These are phyloP conservation scores for Mariannaea elegans DNA, from an alignment of 2,329 filamentous ascomycete genomes.

Conservation along the genomic window DNA sequence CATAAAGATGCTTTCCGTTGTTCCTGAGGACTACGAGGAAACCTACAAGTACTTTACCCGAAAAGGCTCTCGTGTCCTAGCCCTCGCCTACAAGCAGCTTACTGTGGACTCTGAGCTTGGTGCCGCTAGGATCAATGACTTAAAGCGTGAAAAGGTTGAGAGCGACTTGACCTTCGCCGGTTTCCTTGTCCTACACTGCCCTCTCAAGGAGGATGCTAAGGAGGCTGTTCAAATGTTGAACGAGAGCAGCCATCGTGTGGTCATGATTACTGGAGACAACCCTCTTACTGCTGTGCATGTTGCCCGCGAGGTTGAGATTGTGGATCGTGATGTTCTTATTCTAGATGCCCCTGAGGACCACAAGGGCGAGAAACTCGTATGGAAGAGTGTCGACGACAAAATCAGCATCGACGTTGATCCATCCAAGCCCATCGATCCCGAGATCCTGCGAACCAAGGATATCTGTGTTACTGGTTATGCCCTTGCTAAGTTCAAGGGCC, in stretches of 20 bases:
- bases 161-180: slow-evolving; percentile 87
- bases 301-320: slow-evolving; percentile 94
- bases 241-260: slow-evolving; percentile 96
- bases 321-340: slow-evolving; percentile 94
- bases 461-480: slow-evolving; percentile 97
- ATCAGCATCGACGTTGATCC: slow-evolving; percentile 86
- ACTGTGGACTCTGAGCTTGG: slow-evolving; percentile 83
- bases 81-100: slow-evolving; percentile 92
- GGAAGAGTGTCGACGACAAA: slow-evolving; percentile 95
- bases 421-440: slow-evolving; percentile 78
- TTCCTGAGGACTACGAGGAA: slow-evolving; percentile 92
- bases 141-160: slow-evolving; percentile 94
- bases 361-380: slow-evolving; percentile 83
- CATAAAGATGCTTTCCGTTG: slow-evolving; percentile 85
- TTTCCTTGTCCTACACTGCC: slow-evolving; percentile 94
- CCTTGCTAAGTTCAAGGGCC: slow-evolving; percentile 85
- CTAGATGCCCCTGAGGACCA: slow-evolving; percentile 95
- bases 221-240: slow-evolving; percentile 96
- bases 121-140: slow-evolving; percentile 86
- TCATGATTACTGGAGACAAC: slow-evolving; percentile 99
- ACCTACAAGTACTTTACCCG: slow-evolving; percentile 98
- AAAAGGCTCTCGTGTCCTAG: slow-evolving; percentile 92
- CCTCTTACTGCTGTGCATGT: slow-evolving; percentile 96
- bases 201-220: slow-evolving; percentile 95
- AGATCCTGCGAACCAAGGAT: slow-evolving; percentile 87